Evolutionary conservation across 148 eudicot species (phyloP), one percentile per base, ranked within the genome.

Genomic region (Fallopia convolvulus): DNA sequence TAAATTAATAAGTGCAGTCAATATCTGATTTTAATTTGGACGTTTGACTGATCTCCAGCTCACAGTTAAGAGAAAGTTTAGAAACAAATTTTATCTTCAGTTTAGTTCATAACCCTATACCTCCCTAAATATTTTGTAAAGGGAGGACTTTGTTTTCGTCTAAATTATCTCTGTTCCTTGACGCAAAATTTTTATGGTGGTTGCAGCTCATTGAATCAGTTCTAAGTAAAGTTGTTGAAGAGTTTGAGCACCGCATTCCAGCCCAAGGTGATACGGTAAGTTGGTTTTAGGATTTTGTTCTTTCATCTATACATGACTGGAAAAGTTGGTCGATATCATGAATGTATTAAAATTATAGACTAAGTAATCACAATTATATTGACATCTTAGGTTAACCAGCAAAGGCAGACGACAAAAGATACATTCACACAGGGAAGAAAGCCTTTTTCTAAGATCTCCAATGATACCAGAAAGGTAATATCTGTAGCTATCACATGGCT

Each of bases 161-260:
- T 9, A 58, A 58, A 26, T 65, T 65, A 65, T 65, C 13, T 23
- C 66, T 60, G 66, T 60, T 60, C 14, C 41, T 65, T 65, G 41
- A 58, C 32, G 65, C 11, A 58, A 58, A 11, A 46, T 17, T 39
- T 39, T 70, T 21, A 7, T 71, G 48, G 60, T 49, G 55, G 52
- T 77, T 80, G 80, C 87, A 94, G 98, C 83, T 94, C 75, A 89
- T 94, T 55, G 97, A 92, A 74, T 78, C 81, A 66, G 84, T 88
- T 81, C 86, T 94, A 13, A 86, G 85, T 70, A 92, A 85, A 84
- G 85, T 94, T 53, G 82, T 87, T 84, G 97, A 91, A 82, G 94
- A 94, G 72, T 90, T 89, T 82, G 92, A 92, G 82, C 84, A 83
- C 18, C 90, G 88, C 46, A 46, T 92, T 53, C 84, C 83, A 47